Base-by-base conservation (phyloP, 2,329 filamentous ascomycete genomes). In the Blumeria graminis region DNA sequence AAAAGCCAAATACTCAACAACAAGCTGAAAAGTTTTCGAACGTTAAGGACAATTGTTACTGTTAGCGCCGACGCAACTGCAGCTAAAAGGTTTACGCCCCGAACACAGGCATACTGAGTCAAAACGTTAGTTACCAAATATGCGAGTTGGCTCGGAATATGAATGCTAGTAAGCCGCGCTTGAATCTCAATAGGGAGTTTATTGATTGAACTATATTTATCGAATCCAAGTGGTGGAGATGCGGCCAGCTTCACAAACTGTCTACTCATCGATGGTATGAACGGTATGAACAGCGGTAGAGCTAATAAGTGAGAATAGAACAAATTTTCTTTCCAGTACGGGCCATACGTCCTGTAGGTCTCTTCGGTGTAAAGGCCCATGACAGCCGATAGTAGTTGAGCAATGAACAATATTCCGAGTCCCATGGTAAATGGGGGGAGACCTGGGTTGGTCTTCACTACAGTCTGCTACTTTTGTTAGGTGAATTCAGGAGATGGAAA, bases 281-380 rank as follows among this genome's bases (percentile, higher is more conserved):
- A 83, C 3, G 82, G 84, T 1, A 84, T 64, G 65, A 90, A 92
- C 22, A 92, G 73, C 0, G 86, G 84, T 46, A 92, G 71, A 0
- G 83, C 86, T 22, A 90, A 73, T 7, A 86, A 67, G 61, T 84
- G 81, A 1, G 86, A 93, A 71, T 96, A 98, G 71, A 98, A 96
- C 11, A 98, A 75, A 61, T 94, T 94, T 68, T 96, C 92, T 63
- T 83, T 84, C 87, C 92, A 96, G 68, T 92, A 84, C 34, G 85
- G 84, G 6, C 89, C 88, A 68, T 94, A 88, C 57, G 76, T 77
- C 58, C 77, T 77, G 71, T 96, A 98, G 0, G 89, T 86, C 61
- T 88, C 81, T 68, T 98, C 89, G 0, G 90, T 90, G 67, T 94
- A 96, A 34, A 95, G 77, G 4, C 92, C 92, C 83, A 96, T 95